These are phyloP conservation scores for Prunus davidiana DNA, from an alignment of 306 rosid genomes.

Conservation along the genomic window DNA sequence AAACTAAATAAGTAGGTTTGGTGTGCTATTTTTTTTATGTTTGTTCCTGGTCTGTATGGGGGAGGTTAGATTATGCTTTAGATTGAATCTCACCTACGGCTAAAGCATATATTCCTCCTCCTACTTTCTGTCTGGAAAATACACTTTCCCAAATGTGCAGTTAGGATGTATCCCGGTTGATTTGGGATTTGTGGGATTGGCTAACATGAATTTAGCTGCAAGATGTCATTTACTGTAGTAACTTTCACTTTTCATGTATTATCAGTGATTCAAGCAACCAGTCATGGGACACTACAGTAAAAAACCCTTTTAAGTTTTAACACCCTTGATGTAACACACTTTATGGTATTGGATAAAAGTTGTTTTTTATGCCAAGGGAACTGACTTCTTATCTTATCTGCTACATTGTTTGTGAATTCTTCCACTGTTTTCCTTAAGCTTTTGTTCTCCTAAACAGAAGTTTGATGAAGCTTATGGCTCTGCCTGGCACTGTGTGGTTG, in stretches of 20 bases:
- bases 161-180: not conserved
- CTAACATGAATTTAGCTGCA: not conserved
- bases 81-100: not conserved
- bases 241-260: conserved; percentile 5
- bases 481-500: conserved; percentile 69
- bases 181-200: not conserved
- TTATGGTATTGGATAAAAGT: not conserved
- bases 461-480: conserved; percentile 64
- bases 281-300: not conserved
- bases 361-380: not conserved
- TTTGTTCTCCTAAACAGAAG: conserved; percentile 33
- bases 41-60: not conserved
- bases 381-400: not conserved
- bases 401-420: not conserved
- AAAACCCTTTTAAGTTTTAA: not conserved
- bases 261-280: no score
- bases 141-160: not conserved
- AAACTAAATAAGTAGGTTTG: not conserved
- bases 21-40: not conserved
- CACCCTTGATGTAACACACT: not conserved
- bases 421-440: not conserved
- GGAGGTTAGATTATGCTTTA: not conserved
- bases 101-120: conserved; percentile 6
- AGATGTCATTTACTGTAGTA: not conserved
- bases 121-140: not conserved